These are phyloP conservation scores for Saccharum hybrid DNA, from an alignment of 202 grass and related monocot genomes.

Conservation along the genomic window DNA sequence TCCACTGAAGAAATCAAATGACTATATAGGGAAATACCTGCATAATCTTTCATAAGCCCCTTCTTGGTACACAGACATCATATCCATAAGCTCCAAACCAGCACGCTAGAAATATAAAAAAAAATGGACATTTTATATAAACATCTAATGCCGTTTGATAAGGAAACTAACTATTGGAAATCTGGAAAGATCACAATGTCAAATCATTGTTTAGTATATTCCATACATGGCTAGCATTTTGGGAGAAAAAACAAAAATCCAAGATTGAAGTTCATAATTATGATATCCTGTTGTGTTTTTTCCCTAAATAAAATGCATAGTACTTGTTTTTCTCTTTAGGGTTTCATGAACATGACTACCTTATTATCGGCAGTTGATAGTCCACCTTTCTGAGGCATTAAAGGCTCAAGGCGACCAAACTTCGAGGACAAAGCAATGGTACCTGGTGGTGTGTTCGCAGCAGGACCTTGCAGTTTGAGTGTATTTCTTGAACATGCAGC, in stretches of 20 bases:
- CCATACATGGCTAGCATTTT: conserved; percentile 6
- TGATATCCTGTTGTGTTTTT: background rate
- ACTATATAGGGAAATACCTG: conserved; percentile 60
- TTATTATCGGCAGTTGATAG: conserved; percentile 10
- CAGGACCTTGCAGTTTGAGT: conserved; percentile 95
- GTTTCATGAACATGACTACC: background rate
- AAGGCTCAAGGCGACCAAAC: conserved; percentile 28
- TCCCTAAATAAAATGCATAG: background rate
- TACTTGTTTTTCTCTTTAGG: background rate
- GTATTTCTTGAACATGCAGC: conserved; percentile 96
- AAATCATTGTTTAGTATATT: conserved; percentile 8
- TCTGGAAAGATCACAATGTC: conserved; percentile 2
- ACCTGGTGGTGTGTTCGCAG: conserved; percentile 98
- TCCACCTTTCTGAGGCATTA: background rate
- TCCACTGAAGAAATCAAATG: conserved; percentile 12
- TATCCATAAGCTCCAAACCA: conserved; percentile 99
- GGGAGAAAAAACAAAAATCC: background rate
- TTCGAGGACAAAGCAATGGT: conserved; percentile 22
- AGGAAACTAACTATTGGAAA: conserved; percentile 9
- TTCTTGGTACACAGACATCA: conserved; percentile 99
- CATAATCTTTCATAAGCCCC: conserved; percentile 97
- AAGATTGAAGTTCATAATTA: background rate
- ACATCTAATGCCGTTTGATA: background rate
- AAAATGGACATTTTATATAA: conserved; percentile 33
- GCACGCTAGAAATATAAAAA: conserved; percentile 71